Evolutionary conservation across 2,329 filamentous ascomycete species (phyloP).

Genomic region (Chaetothyriales sp.): DNA sequence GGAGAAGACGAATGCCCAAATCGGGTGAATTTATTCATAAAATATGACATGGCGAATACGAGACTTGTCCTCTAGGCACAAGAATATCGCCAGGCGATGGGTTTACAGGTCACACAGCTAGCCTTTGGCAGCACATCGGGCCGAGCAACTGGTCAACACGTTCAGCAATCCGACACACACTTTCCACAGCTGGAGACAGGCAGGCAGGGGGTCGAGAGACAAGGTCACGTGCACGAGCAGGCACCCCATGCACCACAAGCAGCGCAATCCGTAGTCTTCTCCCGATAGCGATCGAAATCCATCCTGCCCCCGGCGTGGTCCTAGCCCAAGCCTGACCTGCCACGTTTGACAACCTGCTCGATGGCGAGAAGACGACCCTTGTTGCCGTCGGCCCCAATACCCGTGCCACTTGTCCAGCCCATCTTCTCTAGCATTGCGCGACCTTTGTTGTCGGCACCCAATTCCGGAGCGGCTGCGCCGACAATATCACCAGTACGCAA

Average conservation of each 20-base stretch:
- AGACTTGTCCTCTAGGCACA: no score
- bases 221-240: neutral
- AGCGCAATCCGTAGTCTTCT: neutral
- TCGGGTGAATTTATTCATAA: no score
- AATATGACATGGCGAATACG: no score
- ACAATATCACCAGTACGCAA: slow-evolving; percentile 81
- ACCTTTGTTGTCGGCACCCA: slow-evolving; percentile 70
- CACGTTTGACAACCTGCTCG: slow-evolving; percentile 71
- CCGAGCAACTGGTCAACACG: no score
- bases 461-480: slow-evolving; percentile 68
- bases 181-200: neutral
- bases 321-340: slow-evolving; percentile 66
- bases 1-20: no score
- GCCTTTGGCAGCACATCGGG: no score
- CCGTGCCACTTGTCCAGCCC: slow-evolving; percentile 84
- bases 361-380: slow-evolving; percentile 82
- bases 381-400: slow-evolving; percentile 66
- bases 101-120: no score
- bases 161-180: no score
- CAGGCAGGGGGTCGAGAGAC: neutral
- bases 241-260: neutral
- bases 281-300: neutral
- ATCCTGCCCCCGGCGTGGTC: slow-evolving; percentile 3
- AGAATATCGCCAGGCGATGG: no score
- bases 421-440: slow-evolving; percentile 87